Base-by-base conservation (phyloP, 257 asterid genomes). In the Jasminum sambac region DNA sequence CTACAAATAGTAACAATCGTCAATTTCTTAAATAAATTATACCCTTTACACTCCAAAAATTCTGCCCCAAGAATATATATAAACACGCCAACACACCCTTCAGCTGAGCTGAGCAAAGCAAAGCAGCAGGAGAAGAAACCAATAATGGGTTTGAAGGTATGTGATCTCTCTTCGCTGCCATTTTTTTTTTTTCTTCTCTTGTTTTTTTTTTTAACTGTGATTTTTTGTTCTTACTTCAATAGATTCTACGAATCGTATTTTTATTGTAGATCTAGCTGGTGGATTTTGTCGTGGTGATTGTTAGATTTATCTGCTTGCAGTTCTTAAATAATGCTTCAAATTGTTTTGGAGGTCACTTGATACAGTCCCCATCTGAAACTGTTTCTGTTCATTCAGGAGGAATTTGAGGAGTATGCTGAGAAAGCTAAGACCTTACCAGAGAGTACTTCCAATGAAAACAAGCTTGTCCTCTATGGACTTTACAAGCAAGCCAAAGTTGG, bases 351-450 rank as follows among this genome's bases (percentile, higher is more conserved):
- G 62, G 62, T 55, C 34, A 55, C 62, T 55, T 10, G 30, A 55
- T 55, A 23, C 62, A 55, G n/a, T 55, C 23, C 50, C 13, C 11
- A 4, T 30, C 58, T 36, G 37, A n/a, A 6, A 5, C 17, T 21
- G 62, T 39, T 66, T 6, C 24, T 50, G 52, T 8, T 67, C 65
- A 0, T 84, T 38, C 76, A 95, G 99, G 99, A 95, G 71, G 99
- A 95, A 37, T 95, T 95, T 78, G 98, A 95, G 78, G 89, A 78
- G 78, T 58, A 89, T 41, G 98, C 99, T 40, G 93, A 81, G 90
- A 88, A 88, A 72, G 98, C 91, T 37, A 95, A 89, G 89, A 84
- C 90, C 72, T 79, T 95, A 83, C 95, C 99, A 1, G 96, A 85
- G 70, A 79, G 11, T 17, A 87, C 96, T 16, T 30, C 86, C 76